Conservation (phyloP, 768 basidiomycete genomes). For the Psilocybe cubensis region DNA sequence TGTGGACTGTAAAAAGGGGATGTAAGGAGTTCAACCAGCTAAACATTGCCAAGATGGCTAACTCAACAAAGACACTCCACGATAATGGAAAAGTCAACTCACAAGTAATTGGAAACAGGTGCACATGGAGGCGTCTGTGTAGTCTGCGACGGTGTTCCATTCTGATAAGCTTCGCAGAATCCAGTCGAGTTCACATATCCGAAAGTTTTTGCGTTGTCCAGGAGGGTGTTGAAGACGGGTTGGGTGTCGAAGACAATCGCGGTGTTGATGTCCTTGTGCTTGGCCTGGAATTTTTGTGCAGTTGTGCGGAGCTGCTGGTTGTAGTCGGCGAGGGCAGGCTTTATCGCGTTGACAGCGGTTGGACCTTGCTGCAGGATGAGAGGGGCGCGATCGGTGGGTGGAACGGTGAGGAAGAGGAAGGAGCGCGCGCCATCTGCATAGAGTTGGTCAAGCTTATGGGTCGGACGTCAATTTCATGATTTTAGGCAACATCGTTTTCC, state of each 20-base stretch:
- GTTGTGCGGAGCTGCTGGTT: conserved; percentile 48
- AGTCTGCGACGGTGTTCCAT: conserved; percentile 54
- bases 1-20: conserved; percentile 64
- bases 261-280: conserved; percentile 45
- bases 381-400: conserved; percentile 60
- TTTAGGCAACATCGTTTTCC: neutral
- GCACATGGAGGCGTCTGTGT: conserved; percentile 62
- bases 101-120: conserved; percentile 70
- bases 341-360: conserved; percentile 38
- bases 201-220: conserved; percentile 53
- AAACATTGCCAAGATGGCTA: neutral
- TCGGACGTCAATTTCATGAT: neutral
- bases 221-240: conserved; percentile 59
- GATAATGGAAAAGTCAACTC: conserved; percentile 24
- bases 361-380: conserved; percentile 44
- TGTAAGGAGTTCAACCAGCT: conserved; percentile 68
- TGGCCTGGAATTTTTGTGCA: conserved; percentile 41
- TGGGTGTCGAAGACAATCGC: conserved; percentile 58
- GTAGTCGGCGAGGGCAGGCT: conserved; percentile 46
- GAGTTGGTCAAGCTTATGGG: conserved; percentile 47
- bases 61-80: neutral
- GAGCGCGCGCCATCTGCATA: conserved; percentile 55
- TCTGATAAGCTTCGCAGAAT: conserved; percentile 60
- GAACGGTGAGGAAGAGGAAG: conserved; percentile 67
- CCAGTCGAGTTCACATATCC: conserved; percentile 64